These are phyloP conservation scores for Ceraceosorus bombacis DNA, from an alignment of 1,284 basidiomycete genomes.

Conservation along the genomic window DNA sequence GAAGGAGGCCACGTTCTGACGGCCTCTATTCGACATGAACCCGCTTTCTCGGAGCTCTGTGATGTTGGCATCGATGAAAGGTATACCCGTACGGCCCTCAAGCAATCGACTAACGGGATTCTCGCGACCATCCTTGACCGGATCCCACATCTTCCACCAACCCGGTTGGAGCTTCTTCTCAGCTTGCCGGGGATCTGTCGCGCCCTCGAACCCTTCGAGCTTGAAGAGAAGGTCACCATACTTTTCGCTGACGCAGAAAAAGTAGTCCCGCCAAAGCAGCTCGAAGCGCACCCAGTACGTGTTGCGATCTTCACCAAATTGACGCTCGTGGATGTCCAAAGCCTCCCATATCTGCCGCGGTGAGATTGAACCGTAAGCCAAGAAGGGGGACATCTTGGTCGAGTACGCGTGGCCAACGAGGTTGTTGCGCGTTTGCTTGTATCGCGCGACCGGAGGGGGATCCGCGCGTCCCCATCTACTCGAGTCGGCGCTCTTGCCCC, in stretches of 20 bases:
- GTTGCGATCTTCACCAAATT: conserved; percentile 48
- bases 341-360: conserved; percentile 51
- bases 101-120: conserved; percentile 51
- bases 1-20: conserved; percentile 58
- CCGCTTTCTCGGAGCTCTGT: conserved; percentile 53
- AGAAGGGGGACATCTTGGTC: conserved; percentile 56
- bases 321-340: conserved; percentile 48
- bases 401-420: conserved; percentile 55
- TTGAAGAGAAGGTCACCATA: conserved; percentile 51
- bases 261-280: conserved; percentile 57
- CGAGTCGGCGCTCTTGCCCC: conserved; percentile 39
- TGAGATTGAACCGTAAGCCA: conserved; percentile 54
- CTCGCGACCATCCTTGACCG: conserved; percentile 23
- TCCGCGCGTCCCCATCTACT: conserved; percentile 34
- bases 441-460: conserved; percentile 49
- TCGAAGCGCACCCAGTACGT: conserved; percentile 55
- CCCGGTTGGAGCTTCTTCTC: conserved; percentile 47
- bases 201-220: conserved; percentile 51
- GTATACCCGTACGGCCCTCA: conserved; percentile 55
- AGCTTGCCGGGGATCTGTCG: conserved; percentile 50
- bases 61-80: conserved; percentile 57
- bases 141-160: conserved; percentile 39
- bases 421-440: conserved; percentile 57
- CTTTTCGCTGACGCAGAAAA: conserved; percentile 52
- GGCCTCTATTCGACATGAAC: conserved; percentile 50